These are phyloP conservation scores for Calamus simplicifolius DNA, from an alignment of 176 grass and related monocot genomes.

Conservation along the genomic window DNA sequence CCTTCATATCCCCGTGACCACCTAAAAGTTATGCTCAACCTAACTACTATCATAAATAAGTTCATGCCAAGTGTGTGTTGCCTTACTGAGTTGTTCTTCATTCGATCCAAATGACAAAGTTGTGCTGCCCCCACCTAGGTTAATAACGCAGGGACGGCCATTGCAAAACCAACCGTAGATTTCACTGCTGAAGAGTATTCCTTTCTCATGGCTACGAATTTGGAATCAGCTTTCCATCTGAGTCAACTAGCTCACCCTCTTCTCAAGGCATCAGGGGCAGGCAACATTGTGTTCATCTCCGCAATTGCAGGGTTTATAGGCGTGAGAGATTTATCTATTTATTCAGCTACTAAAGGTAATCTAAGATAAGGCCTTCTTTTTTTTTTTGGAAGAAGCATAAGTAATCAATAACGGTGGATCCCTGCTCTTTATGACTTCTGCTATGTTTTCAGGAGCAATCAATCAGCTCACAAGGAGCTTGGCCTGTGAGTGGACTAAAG, in stretches of 20 bases:
- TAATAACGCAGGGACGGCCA: conserved; percentile 25
- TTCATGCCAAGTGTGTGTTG: too few species aligned
- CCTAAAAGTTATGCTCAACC: too few species aligned
- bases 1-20: too few species aligned
- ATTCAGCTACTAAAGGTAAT: too few species aligned
- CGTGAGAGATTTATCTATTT: too few species aligned
- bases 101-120: too few species aligned
- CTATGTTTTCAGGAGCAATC: not conserved
- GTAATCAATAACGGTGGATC: too few species aligned
- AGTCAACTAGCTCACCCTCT: conserved; percentile 38
- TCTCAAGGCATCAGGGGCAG: not conserved
- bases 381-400: too few species aligned
- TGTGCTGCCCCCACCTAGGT: not conserved
- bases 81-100: too few species aligned
- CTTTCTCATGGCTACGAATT: conserved; percentile 25
- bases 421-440: too few species aligned
- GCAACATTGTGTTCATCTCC: conserved; percentile 28
- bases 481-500: conserved; percentile 4
- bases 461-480: not conserved
- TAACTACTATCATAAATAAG: too few species aligned
- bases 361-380: too few species aligned
- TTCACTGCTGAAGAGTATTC: conserved; percentile 20
- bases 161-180: conserved; percentile 1
- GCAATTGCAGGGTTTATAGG: conserved; percentile 2
- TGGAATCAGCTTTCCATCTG: conserved; percentile 38